Conservation (phyloP, 352 stramenopile species). For the Peronospora farinosa region DNA sequence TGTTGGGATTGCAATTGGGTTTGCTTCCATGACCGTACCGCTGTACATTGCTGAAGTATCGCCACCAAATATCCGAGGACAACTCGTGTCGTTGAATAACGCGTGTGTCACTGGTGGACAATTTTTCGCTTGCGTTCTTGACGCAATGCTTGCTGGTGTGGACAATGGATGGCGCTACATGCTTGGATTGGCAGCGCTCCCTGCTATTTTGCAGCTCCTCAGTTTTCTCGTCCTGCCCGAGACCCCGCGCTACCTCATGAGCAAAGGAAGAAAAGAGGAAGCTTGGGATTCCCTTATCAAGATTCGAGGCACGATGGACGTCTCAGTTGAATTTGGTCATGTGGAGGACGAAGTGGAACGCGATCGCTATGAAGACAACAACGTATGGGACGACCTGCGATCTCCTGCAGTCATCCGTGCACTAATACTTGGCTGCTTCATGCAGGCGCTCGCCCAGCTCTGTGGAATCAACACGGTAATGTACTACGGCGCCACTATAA, state of each 20-base stretch:
- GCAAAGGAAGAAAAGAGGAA: slow-evolving; percentile 38
- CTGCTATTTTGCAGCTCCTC: slow-evolving; percentile 60
- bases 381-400: slow-evolving; percentile 28
- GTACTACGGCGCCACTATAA: slow-evolving; percentile 82
- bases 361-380: slow-evolving; percentile 15
- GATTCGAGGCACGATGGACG: slow-evolving; percentile 52
- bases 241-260: slow-evolving; percentile 61
- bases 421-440: background rate
- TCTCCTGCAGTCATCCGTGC: slow-evolving; percentile 25
- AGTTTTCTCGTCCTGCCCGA: slow-evolving; percentile 64
- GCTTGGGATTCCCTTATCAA: slow-evolving; percentile 49
- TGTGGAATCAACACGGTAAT: slow-evolving; percentile 87
- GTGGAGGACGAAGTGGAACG: slow-evolving; percentile 55
- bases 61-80: slow-evolving; percentile 50
- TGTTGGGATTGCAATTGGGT: slow-evolving; percentile 61
- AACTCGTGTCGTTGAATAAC: slow-evolving; percentile 74
- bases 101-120: slow-evolving; percentile 65
- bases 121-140: slow-evolving; percentile 67
- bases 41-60: slow-evolving; percentile 78
- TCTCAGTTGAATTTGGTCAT: slow-evolving; percentile 52
- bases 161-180: slow-evolving; percentile 72
- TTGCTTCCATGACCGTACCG: slow-evolving; percentile 73
- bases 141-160: slow-evolving; percentile 42
- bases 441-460: slow-evolving; percentile 48
- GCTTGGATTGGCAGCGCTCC: slow-evolving; percentile 64